Base-by-base conservation (phyloP, 2,329 filamentous ascomycete species). In the Phaeosphaeria sp. region DNA sequence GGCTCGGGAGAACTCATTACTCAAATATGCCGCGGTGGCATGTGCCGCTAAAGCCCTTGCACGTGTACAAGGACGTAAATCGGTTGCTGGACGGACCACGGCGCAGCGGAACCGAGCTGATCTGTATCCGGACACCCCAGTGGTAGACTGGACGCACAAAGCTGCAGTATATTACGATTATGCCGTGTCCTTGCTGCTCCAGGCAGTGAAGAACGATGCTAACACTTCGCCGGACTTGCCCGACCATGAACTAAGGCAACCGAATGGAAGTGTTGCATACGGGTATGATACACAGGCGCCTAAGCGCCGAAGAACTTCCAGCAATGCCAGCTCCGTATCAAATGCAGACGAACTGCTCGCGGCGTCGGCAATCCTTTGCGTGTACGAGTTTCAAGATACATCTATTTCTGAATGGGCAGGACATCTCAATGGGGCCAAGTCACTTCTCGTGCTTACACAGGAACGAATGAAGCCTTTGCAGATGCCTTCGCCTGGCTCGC, bases 351-450 rank as follows among this genome's bases (percentile, higher is more conserved):
- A 90, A 56, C 80, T 89, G 3, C 79, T 89, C 21, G 86, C 87
- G 8, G 87, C 88, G 2, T 87, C 87, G 2, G 87, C 87, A 0
- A 89, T 90, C 15, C 74, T 91, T 1, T 89, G 87, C 57, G 85
- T 88, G 0, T 90, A 89, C 67, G 88, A 90, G 61, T 86, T 89
- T 57, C 78, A 90, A n/a, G 87, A 89, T 70, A 85, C 86, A 1
- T 88, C 86, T 1, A 84, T 83, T 2, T 81, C 82, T 0, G 87
- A 87, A 20, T 90, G 87, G 87, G 82, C 84, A 30, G 81, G 86
- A 3, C 88, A 90, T 76, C 75, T 90, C 6, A 89, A 86, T 63
- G 87, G 87, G 0, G 84, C 89, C 0, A 89, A 89, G 61, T 85
- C 86, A 0, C 77, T 90, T 20, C 81, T 89, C 52, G 85, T 83